Evolutionary conservation across 192 early-diverging fungal genomes (phyloP), one percentile per base, ranked within the genome.

Genomic region (Linnemannia zychae): DNA sequence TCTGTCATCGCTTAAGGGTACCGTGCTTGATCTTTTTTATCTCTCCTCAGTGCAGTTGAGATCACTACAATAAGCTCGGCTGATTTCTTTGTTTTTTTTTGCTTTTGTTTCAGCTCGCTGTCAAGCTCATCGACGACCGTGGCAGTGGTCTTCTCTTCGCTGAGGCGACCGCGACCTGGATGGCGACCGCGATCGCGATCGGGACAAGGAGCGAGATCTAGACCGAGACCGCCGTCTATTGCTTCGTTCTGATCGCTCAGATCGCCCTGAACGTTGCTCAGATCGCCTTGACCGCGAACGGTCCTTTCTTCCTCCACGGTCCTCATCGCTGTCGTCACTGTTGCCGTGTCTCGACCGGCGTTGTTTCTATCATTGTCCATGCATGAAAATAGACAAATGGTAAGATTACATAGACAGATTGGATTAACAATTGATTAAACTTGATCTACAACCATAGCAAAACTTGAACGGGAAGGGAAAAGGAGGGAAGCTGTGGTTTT

Each of bases 131-230:
- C 57, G 24, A 12, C 57, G 57, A 63, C 24, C 24, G 22, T 63
- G 57, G n/a, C 11, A 67, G 46, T 63, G 60, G 47, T 15, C 33
- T 9, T 72, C 71, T 31, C 28, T 31, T 24, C 77, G 38, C n/a
- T 63, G 70, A 3, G 81, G 69, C 4, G 74, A 67, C 60, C 73
- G 47, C 38, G 77, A 78, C 69, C 77, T 28, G 36, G 71, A 73
- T n/a, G 18, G 69, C 4, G 74, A 67, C 40, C 24, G 13, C 16
- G 57, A 60, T 20, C 33, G 33, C 38, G 67, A 40, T 40, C 67
- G 36, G 37, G 67, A 40, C 36, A 36, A 40, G n/a, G 67, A 68
- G 20, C 36, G 67, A 36, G 73, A 75, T 11, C 72, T 33, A 48
- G 74, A 75, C 36, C 75, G 75, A 33, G 76, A 70, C 67, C 33